These are phyloP conservation scores for Beta macrorhiza DNA, from an alignment of 179 eudicot species.

Conservation along the genomic window DNA sequence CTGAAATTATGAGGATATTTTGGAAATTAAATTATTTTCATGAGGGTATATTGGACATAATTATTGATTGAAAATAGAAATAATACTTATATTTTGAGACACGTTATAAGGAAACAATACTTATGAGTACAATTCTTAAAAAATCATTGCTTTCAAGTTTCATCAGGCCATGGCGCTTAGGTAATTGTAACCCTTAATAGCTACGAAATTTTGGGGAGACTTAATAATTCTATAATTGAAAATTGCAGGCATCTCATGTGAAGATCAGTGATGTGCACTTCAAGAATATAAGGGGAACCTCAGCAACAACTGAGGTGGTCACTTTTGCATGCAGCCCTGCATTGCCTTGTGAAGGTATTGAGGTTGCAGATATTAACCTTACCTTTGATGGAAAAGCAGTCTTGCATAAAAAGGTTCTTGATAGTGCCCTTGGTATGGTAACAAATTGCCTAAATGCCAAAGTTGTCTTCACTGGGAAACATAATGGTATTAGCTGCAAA, in stretches of 20 bases:
- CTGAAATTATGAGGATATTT: too few species aligned
- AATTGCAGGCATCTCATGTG: slow-evolving; percentile 33
- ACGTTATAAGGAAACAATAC: too few species aligned
- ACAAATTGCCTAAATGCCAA: slow-evolving; percentile 42
- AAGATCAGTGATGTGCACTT: slow-evolving; percentile 49
- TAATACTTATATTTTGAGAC: too few species aligned
- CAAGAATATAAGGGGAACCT: slow-evolving; percentile 66
- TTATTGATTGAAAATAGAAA: too few species aligned
- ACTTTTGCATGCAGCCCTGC: slow-evolving; percentile 45
- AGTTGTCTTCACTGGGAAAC: slow-evolving; percentile 27
- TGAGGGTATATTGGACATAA: too few species aligned
- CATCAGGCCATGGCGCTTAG: neutral
- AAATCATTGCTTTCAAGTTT: too few species aligned
- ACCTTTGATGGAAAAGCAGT: slow-evolving; percentile 12
- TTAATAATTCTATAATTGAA: neutral
- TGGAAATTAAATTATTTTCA: too few species aligned
- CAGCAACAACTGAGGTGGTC: slow-evolving; percentile 30
- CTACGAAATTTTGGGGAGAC: neutral
- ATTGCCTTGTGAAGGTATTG: slow-evolving; percentile 57
- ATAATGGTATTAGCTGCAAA: slow-evolving; percentile 31
- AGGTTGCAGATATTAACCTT: slow-evolving; percentile 43
- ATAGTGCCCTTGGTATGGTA: neutral
- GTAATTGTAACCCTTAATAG: too few species aligned
- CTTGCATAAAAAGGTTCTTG: neutral
- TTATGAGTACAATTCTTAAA: too few species aligned